These are phyloP conservation scores for Paspalum notatum DNA, from an alignment of 176 grass and related monocot genomes.

Conservation along the genomic window DNA sequence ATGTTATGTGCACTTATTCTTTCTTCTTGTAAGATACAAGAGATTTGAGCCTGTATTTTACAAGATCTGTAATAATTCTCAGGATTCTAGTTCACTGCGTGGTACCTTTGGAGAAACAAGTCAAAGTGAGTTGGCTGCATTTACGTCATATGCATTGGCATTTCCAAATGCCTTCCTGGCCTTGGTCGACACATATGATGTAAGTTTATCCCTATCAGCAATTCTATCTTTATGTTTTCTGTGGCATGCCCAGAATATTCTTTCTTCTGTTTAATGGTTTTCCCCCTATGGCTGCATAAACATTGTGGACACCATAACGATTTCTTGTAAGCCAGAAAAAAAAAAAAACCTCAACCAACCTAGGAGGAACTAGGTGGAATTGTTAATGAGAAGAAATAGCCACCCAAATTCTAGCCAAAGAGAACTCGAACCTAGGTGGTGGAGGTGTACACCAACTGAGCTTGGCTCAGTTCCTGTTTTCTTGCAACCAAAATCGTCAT, in stretches of 20 bases:
- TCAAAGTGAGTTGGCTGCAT: conserved; percentile 95
- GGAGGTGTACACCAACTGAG: not conserved
- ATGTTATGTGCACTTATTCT: not conserved
- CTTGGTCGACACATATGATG: conserved; percentile 97
- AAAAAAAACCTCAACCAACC: not conserved
- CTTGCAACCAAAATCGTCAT: not conserved
- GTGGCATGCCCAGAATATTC: conserved; percentile 13
- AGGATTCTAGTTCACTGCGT: conserved; percentile 76
- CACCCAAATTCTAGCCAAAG: not conserved
- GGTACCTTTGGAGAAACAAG: conserved; percentile 79
- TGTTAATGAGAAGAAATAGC: not conserved
- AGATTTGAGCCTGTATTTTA: not conserved
- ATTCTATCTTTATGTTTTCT: conserved; percentile 25
- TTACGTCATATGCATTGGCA: conserved; percentile 95
- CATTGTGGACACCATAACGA: not conserved
- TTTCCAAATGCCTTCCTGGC: conserved; percentile 93
- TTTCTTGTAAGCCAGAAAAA: not conserved
- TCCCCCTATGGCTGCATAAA: not conserved
- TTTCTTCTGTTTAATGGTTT: not conserved
- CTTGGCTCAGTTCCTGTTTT: not conserved
- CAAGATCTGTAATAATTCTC: conserved; percentile 30
- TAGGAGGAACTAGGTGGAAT: not conserved
- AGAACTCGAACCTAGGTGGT: not conserved
- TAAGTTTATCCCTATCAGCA: conserved; percentile 50
- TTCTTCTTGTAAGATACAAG: not conserved